phyloP scores from a whole-genome alignment of 441 rosid species.

The Iberis amara region DNA sequence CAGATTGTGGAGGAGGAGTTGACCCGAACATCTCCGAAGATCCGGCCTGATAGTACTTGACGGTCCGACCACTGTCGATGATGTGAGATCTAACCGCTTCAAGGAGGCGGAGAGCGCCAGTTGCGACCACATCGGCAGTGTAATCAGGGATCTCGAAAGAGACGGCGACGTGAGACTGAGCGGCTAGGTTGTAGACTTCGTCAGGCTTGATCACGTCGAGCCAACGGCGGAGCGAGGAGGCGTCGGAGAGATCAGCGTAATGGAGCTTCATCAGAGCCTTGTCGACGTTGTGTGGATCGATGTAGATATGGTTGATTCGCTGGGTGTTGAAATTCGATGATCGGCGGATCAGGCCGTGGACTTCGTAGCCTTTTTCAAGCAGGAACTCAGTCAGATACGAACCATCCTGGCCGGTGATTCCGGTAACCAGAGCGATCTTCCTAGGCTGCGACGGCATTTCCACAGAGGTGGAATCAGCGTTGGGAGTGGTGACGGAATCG shows the following conservation, averaged over 20 bases:
- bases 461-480: no score
- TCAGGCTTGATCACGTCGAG: slow-evolving; percentile 71
- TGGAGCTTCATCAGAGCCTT: slow-evolving; percentile 87
- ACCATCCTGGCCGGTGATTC: slow-evolving; percentile 91
- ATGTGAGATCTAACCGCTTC: slow-evolving; percentile 82
- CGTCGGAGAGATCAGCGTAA: slow-evolving; percentile 82
- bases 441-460: no score
- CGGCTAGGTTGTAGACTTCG: slow-evolving; percentile 83
- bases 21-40: slow-evolving; percentile 87
- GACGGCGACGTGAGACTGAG: slow-evolving; percentile 82
- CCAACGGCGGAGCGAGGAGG: slow-evolving; percentile 87
- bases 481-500: no score
- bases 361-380: slow-evolving; percentile 69
- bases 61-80: slow-evolving; percentile 46
- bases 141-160: slow-evolving; percentile 86
- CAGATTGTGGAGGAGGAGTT: slow-evolving; percentile 71
- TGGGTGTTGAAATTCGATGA: slow-evolving; percentile 90
- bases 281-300: slow-evolving; percentile 75
- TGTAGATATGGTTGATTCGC: slow-evolving; percentile 81
- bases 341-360: slow-evolving; percentile 77
- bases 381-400: slow-evolving; percentile 78
- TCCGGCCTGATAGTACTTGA: slow-evolving; percentile 81
- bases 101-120: slow-evolving; percentile 76
- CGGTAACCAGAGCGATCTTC: slow-evolving; percentile 63
- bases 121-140: slow-evolving; percentile 81